Conservation (phyloP, 768 basidiomycete species). For the Suillus hirtellus region DNA sequence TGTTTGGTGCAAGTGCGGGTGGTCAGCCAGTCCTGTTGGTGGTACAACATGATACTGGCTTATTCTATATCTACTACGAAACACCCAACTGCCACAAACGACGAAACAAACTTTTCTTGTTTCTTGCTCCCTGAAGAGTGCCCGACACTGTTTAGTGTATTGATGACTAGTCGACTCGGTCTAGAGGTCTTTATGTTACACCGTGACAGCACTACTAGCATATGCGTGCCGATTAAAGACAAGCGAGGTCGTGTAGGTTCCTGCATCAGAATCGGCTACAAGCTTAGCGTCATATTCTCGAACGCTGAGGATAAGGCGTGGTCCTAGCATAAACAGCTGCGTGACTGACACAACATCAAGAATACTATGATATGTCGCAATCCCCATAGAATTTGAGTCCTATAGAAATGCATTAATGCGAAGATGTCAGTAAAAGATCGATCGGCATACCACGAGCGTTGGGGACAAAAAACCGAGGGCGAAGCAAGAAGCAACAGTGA, state of each 20-base stretch:
- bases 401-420: neutral
- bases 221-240: neutral
- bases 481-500: neutral
- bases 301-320: slow-evolving; percentile 4
- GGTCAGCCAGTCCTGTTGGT: neutral
- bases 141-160: no score
- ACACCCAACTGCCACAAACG: neutral
- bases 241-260: neutral
- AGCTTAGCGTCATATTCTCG: neutral
- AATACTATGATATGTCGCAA: neutral
- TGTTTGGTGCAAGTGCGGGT: neutral
- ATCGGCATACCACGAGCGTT: neutral
- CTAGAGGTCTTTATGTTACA: neutral
- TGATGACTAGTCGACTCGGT: neutral
- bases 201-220: neutral
- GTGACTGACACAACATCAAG: neutral
- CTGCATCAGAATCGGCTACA: neutral
- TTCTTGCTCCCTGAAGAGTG: neutral
- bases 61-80: neutral
- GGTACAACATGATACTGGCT: neutral
- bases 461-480: neutral
- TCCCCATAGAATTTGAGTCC: neutral
- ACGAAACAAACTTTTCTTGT: neutral
- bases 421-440: neutral
- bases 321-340: slow-evolving; percentile 1